Base-by-base conservation (phyloP, 306 rosid species). In the Astragalus membranaceus region DNA sequence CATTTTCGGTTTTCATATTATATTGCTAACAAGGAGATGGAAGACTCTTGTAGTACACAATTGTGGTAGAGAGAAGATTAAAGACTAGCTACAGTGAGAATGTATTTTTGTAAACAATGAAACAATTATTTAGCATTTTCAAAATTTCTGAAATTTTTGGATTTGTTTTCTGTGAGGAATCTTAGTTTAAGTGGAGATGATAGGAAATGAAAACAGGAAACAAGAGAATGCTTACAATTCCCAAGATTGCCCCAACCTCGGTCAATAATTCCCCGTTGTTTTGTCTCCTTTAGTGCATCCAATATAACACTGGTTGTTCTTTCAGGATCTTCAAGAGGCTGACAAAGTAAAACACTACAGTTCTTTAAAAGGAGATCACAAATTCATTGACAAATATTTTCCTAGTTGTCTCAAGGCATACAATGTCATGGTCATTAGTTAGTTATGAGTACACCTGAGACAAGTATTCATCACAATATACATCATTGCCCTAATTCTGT, bases 181-280 rank as follows among this genome's bases (percentile, higher is more conserved):
- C 30, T 23, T 26, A 26, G 30, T 26, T 26, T 26, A 26, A 26
- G 30, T 26, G 30, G 30, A 26, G 2, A 26, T 26, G 30, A 26
- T 26, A 26, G 30, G 30, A 26, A 26, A 26, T 26, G 30, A 26
- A 2, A 26, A 26, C 30, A 26, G 30, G 30, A 26, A 26, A 26
- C 30, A 26, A 26, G 30, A 55, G 56, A 67, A 70, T 12, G 79
- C 96, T 81, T 77, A 91, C 99, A 12, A 80, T 77, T 78, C 67
- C 99, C 99, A 0, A 94, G 92, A 84, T 85, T 88, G 35, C 99
- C 99, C 96, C 96, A 94, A 63, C 98, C 98, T 42, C 88, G 88
- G 69, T 91, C 97, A 69, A 94, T 83, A 72, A 91, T 86, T 79
- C 97, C 99, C 44, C 99, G 82, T 64, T 91, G 97, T 55, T 83